Evolutionary conservation across 768 basidiomycete species (phyloP).

Genomic region (Tephrocybe rancida): DNA sequence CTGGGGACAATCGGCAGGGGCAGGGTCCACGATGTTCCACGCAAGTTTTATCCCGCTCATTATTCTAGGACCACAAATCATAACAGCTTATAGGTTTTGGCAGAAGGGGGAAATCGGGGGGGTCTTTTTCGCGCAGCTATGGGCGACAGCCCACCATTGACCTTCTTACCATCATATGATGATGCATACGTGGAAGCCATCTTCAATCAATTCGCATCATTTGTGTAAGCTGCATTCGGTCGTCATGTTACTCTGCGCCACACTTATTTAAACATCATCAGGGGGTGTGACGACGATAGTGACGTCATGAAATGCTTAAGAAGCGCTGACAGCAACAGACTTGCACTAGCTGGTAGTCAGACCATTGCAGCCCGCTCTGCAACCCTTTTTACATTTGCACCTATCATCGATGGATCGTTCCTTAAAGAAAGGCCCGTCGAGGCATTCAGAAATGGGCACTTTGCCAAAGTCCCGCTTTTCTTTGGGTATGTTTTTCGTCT

Average conservation of each 20-base stretch:
- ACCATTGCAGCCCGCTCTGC: conserved; percentile 30
- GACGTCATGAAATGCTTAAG: conserved; percentile 35
- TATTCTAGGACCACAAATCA: not conserved
- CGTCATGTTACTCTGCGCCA: not conserved
- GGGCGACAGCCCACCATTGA: conserved; percentile 45
- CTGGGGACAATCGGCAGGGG: conserved; percentile 45
- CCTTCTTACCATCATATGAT: conserved; percentile 33
- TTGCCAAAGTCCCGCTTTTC: conserved; percentile 39
- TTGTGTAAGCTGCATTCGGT: conserved; percentile 33
- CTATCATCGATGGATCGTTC: conserved; percentile 38
- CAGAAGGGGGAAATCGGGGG: conserved; percentile 36
- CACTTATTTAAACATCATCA: not conserved
- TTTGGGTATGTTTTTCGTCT: conserved; percentile 32
- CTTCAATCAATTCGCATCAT: conserved; percentile 34
- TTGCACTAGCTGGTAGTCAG: conserved; percentile 35
- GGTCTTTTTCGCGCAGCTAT: conserved; percentile 43
- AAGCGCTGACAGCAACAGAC: conserved; percentile 22
- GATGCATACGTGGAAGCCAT: conserved; percentile 36
- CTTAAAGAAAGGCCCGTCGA: conserved; percentile 37
- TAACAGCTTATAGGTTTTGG: conserved; percentile 32
- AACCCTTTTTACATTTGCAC: conserved; percentile 40
- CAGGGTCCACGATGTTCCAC: conserved; percentile 44
- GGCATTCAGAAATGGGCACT: conserved; percentile 37
- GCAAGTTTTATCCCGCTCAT: conserved; percentile 24
- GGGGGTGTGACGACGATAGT: conserved; percentile 23